Evolutionary conservation across 768 basidiomycete species (phyloP), one percentile per base, ranked within the genome.

Genomic region (Sarcomyxa edulis): DNA sequence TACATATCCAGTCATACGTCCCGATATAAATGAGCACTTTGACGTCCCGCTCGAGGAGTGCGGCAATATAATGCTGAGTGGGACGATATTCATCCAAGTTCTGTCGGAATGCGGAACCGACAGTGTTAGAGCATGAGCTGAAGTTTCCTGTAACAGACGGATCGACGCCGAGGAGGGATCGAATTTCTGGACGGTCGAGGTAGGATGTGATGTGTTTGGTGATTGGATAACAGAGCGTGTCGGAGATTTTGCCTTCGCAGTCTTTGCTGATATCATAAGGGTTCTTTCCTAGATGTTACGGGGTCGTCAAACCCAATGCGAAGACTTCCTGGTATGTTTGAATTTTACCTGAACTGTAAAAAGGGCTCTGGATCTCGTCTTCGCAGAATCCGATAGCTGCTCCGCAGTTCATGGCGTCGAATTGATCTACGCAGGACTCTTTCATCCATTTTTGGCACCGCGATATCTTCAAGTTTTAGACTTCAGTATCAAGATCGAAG

Each of bases 251-350:
- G 41, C 77, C 71, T 45, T 72, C 68, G 40, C 83, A 86, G 19
- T 64, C 56, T 49, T 72, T 70, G 50, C 71, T 81, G 35, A 90
- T 72, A 50, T 89, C 84, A 50, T 89, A 87, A 1, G 72, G 75
- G 51, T 80, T 79, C 54, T 60, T 59, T 12, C 65, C 69, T 68
- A 34, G 9, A 16, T 7, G 5, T n/a, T n/a, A n/a, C n/a, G 71
- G 10, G 65, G 25, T 55, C 52, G 7, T 64, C 66, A 31, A 65
- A 54, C 21, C 43, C 45, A 11, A 50, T 47, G 22, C 16, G 37
- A 14, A 24, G 0, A 10, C 32, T 27, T 7, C 24, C 21, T 3
- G 23, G 12, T 12, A 20, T 8, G 12, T 34, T 11, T 7, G 10
- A 12, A 31, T 44, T 34, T 7, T n/a, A n/a, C n/a, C n/a, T 43